phyloP scores from a whole-genome alignment of 192 early-diverging fungal species.

The Coemansia interrupta region DNA sequence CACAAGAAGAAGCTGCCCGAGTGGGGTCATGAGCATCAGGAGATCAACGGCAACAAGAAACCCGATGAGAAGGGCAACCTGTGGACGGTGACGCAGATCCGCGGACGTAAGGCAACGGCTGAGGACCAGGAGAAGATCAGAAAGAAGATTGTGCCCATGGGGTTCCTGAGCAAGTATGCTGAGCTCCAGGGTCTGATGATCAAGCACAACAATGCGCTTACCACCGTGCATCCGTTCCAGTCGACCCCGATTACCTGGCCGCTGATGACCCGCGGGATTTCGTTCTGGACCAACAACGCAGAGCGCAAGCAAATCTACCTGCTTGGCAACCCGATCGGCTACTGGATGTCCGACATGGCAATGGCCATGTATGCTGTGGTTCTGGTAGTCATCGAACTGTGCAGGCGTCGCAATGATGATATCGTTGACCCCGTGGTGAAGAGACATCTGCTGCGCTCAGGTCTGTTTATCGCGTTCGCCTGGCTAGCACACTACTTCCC shows the following conservation, averaged over 20 bases:
- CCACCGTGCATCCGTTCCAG: conserved; percentile 90
- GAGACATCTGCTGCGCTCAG: conserved; percentile 45
- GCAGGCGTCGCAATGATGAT: conserved; percentile 70
- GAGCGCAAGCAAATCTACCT: conserved; percentile 83
- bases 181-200: conserved; percentile 91
- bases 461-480: conserved; percentile 61
- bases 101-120: conserved; percentile 58
- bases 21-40: conserved; percentile 86
- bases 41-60: conserved; percentile 98
- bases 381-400: conserved; percentile 66
- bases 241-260: conserved; percentile 83
- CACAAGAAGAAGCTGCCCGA: conserved; percentile 73
- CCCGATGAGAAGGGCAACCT: conserved; percentile 61
- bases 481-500: conserved; percentile 74
- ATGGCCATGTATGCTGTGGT: conserved; percentile 55
- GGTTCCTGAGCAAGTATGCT: conserved; percentile 78
- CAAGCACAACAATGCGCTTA: conserved; percentile 83
- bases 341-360: conserved; percentile 64
- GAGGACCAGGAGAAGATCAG: conserved; percentile 22
- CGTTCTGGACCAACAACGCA: conserved; percentile 85
- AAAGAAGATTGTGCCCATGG: conserved; percentile 19
- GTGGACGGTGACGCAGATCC: conserved; percentile 79
- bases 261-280: conserved; percentile 79
- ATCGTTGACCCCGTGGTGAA: conserved; percentile 38
- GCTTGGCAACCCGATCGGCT: conserved; percentile 81